Base-by-base conservation (phyloP, 2,329 filamentous ascomycete genomes). In the Lithohypha guttulata region DNA sequence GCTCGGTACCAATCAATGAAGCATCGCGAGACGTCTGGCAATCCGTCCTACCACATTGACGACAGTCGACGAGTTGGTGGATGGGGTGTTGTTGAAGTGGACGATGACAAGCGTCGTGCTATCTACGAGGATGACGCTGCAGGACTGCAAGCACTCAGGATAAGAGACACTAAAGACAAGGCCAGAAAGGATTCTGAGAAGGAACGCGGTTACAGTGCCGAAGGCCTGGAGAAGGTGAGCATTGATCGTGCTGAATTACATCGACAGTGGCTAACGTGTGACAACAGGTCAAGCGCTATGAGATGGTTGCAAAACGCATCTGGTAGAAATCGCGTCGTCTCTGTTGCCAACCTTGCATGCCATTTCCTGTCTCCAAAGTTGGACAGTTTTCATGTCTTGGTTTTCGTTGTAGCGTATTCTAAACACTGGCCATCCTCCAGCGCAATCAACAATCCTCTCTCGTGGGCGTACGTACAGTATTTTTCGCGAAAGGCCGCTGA, bases 301-400 rank as follows among this genome's bases (percentile, higher is more conserved):
- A 86, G 56, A 95, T 96, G 91, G 80, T 86, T 52, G 84, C 85
- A 1, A 96, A 95, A 70, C 73, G 91, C 57, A 98, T 98, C 52
- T 98, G 91, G 91, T 96, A 51, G 59, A 42, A 10, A 10, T 35
- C 19, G 9, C 33, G n/a, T 17, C 33, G 10, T n/a, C 21, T n/a
- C 22, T 8, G 3, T 26, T 17, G 33, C 19, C 17, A 29, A 13
- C 26, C 6, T n/a, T n/a, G n/a, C n/a, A n/a, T n/a, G n/a, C n/a
- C n/a, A n/a, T n/a, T n/a, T n/a, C n/a, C n/a, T n/a, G n/a, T n/a
- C n/a, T n/a, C n/a, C n/a, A n/a, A n/a, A n/a, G n/a, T n/a, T n/a
- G n/a, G n/a, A n/a, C n/a, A n/a, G n/a, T n/a, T n/a, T n/a, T n/a
- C n/a, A n/a, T n/a, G n/a, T n/a, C n/a, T n/a, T n/a, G n/a, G n/a